Percentiles rank a stretch among this genome's conserved stretches.
Evolutionary conservation across 441 rosid genomes (phyloP).

Genomic region (Gossypium trilobum): DNA sequence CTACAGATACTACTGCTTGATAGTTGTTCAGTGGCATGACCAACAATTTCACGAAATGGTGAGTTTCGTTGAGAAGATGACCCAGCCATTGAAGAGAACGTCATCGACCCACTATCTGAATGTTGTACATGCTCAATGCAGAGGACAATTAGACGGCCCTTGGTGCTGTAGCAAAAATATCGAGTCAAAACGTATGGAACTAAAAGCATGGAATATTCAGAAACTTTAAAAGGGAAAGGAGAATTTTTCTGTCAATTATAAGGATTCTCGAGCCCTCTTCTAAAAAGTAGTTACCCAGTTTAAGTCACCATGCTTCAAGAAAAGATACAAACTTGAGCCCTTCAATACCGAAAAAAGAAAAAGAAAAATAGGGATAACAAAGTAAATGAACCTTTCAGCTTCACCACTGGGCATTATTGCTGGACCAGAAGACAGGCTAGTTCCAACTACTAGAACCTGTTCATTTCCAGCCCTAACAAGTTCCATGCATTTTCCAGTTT

Average conservation of each 20-base stretch:
- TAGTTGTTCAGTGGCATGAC: slow-evolving; percentile 62
- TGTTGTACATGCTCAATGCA: slow-evolving; percentile 61
- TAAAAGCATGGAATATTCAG: slow-evolving; percentile 1
- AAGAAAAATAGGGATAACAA: slow-evolving; percentile 5
- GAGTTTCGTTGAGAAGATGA: slow-evolving; percentile 73
- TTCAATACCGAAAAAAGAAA: neutral
- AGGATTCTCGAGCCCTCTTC: neutral
- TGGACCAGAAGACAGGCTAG: slow-evolving; percentile 81
- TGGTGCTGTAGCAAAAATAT: slow-evolving; percentile 50
- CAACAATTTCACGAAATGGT: slow-evolving; percentile 71
- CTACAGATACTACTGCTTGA: slow-evolving; percentile 78
- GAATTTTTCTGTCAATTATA: neutral
- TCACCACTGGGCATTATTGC: slow-evolving; percentile 95
- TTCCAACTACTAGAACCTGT: slow-evolving; percentile 77
- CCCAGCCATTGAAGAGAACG: slow-evolving; percentile 59
- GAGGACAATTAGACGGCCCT: slow-evolving; percentile 79
- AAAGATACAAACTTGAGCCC: slow-evolving; percentile 5
- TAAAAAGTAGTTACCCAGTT: neutral
- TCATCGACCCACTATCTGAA: slow-evolving; percentile 71
- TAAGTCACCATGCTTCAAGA: neutral
- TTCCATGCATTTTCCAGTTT: slow-evolving; percentile 90
- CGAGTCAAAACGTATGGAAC: slow-evolving; percentile 15
- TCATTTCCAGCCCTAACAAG: slow-evolving; percentile 75
- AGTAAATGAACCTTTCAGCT: slow-evolving; percentile 73
- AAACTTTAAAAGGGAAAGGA: neutral